Evolutionary conservation across 495 filamentous ascomycete genomes (phyloP).

Genomic region (Elasticomyces elasticus): DNA sequence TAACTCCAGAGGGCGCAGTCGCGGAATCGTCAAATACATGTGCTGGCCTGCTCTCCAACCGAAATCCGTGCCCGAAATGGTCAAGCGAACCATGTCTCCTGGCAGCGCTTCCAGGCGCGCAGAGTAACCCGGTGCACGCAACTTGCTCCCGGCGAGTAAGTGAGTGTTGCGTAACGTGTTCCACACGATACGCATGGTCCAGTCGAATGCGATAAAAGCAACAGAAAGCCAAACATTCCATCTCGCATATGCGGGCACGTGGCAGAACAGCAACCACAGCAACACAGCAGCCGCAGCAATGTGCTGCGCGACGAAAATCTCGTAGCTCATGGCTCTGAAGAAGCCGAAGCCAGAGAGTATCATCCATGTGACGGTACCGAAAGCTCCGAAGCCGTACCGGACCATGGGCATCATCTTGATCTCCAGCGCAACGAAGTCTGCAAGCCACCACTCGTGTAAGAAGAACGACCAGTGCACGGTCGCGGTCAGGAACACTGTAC

Average conservation of each 20-base stretch:
- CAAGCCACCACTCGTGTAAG: constrained; percentile 19
- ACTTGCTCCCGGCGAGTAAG: not conserved
- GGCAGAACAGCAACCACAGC: constrained; percentile 22
- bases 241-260: constrained; percentile 23
- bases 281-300: constrained; percentile 17
- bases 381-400: constrained; percentile 26
- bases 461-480: constrained; percentile 27
- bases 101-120: constrained; percentile 7
- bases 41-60: constrained; percentile 27
- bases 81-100: constrained; percentile 14
- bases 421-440: constrained; percentile 17
- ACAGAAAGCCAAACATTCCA: constrained; percentile 20
- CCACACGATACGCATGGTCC: constrained; percentile 11
- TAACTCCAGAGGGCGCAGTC: constrained; percentile 18
- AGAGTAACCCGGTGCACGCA: constrained; percentile 1
- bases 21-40: constrained; percentile 18
- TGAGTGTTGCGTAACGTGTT: constrained; percentile 14
- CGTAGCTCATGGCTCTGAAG: constrained; percentile 13
- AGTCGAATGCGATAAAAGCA: constrained; percentile 19
- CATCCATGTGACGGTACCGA: constrained; percentile 22
- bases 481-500: constrained; percentile 23
- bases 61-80: constrained; percentile 18
- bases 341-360: constrained; percentile 18
- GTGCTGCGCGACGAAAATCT: constrained; percentile 21
- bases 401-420: constrained; percentile 26